Evolutionary conservation across 139 green algal genomes (phyloP).

Genomic region (Nannochloris sp.): DNA sequence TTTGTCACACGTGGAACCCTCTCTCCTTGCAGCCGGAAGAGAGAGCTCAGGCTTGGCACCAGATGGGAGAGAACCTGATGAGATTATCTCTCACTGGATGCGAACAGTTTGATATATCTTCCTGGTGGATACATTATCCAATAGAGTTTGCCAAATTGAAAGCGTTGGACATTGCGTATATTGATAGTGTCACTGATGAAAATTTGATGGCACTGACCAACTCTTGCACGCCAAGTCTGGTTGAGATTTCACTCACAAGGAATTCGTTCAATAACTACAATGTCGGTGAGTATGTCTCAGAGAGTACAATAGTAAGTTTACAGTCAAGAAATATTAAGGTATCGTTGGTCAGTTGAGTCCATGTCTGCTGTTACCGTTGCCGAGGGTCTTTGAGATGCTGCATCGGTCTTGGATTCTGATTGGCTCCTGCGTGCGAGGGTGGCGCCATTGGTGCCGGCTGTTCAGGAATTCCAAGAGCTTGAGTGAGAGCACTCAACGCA

Average conservation of each 20-base stretch:
- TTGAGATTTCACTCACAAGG: neutral
- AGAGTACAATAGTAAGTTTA: neutral
- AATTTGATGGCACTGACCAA: neutral
- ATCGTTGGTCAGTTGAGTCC: neutral
- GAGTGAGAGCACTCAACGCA: slow-evolving; percentile 13
- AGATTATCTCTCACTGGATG: neutral
- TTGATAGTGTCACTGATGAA: neutral
- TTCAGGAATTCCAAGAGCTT: slow-evolving; percentile 10
- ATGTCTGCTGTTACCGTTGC: neutral
- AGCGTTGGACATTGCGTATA: neutral
- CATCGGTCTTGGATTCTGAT: neutral
- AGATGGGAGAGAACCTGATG: neutral
- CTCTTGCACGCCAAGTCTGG: neutral
- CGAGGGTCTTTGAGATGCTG: neutral
- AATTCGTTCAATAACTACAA: slow-evolving; percentile 3
- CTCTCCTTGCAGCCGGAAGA: neutral
- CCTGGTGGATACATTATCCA: neutral
- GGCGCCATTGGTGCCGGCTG: neutral
- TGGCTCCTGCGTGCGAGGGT: neutral
- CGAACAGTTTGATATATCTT: neutral
- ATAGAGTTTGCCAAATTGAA: neutral
- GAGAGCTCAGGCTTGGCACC: neutral
- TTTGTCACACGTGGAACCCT: neutral
- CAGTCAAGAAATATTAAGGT: too few species aligned
- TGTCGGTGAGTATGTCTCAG: neutral